Base-by-base conservation (phyloP, 805 yeast species). In the Ogataea methanolica region DNA sequence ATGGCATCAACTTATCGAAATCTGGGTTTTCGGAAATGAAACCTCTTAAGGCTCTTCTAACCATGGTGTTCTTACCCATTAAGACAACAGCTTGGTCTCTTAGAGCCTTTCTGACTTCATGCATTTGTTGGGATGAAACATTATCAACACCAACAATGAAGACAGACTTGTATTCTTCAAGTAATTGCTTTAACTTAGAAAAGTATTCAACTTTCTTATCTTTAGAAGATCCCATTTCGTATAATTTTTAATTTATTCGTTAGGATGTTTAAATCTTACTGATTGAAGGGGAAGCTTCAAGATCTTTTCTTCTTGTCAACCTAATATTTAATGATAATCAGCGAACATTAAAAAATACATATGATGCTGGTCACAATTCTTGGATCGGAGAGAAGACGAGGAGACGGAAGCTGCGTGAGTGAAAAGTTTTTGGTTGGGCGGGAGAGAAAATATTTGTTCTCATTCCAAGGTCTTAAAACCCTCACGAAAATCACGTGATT, bases 1-100 rank as follows among this genome's bases (percentile, higher is more conserved):
- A 85, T 63, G 99, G 98, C 76, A 94, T 79, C 67, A 94, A 75
- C 75, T 85, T 90, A 82, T 94, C 99, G 72, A 73, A 87, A 67
- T 94, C 97, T 73, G 98, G 97, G 77, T 88, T 81, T 72, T 92
- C 98, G 68, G 84, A 46, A 63, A 91, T 71, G 85, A 89, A 88
- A 68, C 90, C 94, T 80, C 99, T 90, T 82, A 94, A 79, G 72
- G 99, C 99, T 80, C 98, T 90, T 82, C 99, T 89, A 63, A 94
- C 96, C 98, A 94, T 92, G 83, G 99, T 94, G 97, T 94, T 94
- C 88, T 94, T 94, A 82, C 99, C 99, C 99, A 94, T 94, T 70
- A 94, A 80, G 63, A 94, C 91, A 63, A 88, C 94, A 69, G 94
- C 99, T 54, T 83, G 86, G 63, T 89, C 88, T 81, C 99, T 90